Evolutionary conservation across 768 basidiomycete species (phyloP).

Genomic region (Pleurotus cornucopiae): DNA sequence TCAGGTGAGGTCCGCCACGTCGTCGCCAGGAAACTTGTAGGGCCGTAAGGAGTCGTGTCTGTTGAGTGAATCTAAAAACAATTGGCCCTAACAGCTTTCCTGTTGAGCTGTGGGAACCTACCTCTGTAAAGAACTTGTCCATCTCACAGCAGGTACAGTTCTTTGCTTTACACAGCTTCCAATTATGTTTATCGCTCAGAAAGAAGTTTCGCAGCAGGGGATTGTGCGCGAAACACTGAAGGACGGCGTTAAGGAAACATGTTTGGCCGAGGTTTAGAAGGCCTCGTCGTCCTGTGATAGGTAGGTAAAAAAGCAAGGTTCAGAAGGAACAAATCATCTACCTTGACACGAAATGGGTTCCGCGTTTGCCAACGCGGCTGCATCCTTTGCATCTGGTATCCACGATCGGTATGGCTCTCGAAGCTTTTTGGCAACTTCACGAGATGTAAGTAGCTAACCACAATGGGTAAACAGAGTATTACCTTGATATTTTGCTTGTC

Average conservation of each 20-base stretch:
- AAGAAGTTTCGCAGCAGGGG: slow-evolving; percentile 87
- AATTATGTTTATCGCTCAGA: slow-evolving; percentile 87
- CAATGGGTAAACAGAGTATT: not conserved
- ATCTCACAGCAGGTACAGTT: slow-evolving; percentile 92
- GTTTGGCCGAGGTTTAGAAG: slow-evolving; percentile 88
- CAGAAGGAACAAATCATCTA: slow-evolving; percentile 19
- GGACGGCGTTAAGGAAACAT: slow-evolving; percentile 89
- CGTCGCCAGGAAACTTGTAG: slow-evolving; percentile 75
- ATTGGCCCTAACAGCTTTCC: slow-evolving; percentile 3
- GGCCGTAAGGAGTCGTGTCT: slow-evolving; percentile 66
- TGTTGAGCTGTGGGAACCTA: slow-evolving; percentile 19
- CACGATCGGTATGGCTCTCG: slow-evolving; percentile 33
- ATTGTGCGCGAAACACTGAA: slow-evolving; percentile 88
- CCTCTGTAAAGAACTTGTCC: slow-evolving; percentile 82
- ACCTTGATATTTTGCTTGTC: slow-evolving; percentile 59
- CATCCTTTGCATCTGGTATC: slow-evolving; percentile 34
- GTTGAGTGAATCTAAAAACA: slow-evolving; percentile 48
- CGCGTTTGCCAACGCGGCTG: slow-evolving; percentile 42
- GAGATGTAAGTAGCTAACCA: not conserved
- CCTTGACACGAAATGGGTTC: slow-evolving; percentile 71
- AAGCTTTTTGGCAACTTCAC: slow-evolving; percentile 30
- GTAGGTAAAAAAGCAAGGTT: not conserved
- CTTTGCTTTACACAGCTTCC: slow-evolving; percentile 57
- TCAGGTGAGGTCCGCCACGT: slow-evolving; percentile 82
- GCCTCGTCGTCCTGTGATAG: slow-evolving; percentile 64